These are phyloP conservation scores for Aureoboletus auriporus DNA, from an alignment of 768 basidiomycete species.

Conservation along the genomic window DNA sequence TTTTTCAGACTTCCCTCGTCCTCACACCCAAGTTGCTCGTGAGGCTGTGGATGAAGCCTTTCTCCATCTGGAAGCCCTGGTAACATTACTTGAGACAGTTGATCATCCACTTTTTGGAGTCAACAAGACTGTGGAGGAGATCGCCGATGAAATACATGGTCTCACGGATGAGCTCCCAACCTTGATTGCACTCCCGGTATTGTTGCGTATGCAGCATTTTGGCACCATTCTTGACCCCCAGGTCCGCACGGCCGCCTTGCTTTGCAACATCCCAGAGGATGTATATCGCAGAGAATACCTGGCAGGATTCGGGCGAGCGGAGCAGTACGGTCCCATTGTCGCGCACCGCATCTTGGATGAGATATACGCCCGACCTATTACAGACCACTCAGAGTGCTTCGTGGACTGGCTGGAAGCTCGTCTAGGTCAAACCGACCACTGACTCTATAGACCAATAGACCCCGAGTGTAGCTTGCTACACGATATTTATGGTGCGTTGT, in stretches of 20 bases:
- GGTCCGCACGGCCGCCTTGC: constrained; percentile 39
- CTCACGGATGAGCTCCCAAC: constrained; percentile 66
- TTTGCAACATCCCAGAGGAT: constrained; percentile 56
- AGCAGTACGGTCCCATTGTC: constrained; percentile 62
- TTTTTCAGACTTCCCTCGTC: constrained; percentile 57
- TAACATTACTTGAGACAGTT: constrained; percentile 52
- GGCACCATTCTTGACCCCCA: not conserved
- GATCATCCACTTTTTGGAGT: constrained; percentile 26
- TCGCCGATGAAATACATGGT: constrained; percentile 41
- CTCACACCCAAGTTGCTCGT: constrained; percentile 58
- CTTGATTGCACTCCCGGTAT: constrained; percentile 67
- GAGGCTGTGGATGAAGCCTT: constrained; percentile 83
- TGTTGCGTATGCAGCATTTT: constrained; percentile 46
- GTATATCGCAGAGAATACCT: constrained; percentile 68
- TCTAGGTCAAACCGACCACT: constrained; percentile 12
- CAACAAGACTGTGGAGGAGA: constrained; percentile 22
- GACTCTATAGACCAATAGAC: constrained; percentile 13
- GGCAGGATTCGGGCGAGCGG: constrained; percentile 72
- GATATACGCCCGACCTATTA: constrained; percentile 33
- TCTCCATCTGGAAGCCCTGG: constrained; percentile 55
- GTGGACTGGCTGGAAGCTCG: constrained; percentile 45
- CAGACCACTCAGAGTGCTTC: constrained; percentile 30
- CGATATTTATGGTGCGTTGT: not conserved
- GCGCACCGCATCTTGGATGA: constrained; percentile 53
- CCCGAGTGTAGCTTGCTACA: not conserved